A percentile compares a stretch with the other conserved stretches of the same genome.
These are phyloP conservation scores for Lodderomyces metapsilosis DNA, from an alignment of 1,139 yeast species.

Conservation along the genomic window DNA sequence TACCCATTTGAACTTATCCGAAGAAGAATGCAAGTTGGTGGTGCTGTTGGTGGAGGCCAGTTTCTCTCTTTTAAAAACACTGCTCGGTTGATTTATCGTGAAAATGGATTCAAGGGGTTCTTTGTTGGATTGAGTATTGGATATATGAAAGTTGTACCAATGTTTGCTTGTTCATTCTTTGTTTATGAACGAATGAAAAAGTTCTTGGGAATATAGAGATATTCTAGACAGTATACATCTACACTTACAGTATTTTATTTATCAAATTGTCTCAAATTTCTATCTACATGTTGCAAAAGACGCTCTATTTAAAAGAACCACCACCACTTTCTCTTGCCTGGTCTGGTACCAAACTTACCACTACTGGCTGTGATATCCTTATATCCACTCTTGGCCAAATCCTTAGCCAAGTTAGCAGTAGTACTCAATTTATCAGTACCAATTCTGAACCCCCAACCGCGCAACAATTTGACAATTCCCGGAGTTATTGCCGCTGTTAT, in stretches of 20 bases:
- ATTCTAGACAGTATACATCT: background rate
- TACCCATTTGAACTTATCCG: conserved; percentile 96
- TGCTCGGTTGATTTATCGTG: conserved; percentile 58
- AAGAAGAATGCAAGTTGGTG: conserved; percentile 95
- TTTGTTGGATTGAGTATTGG: conserved; percentile 95
- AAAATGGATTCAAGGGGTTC: conserved; percentile 80
- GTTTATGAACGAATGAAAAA: conserved; percentile 87
- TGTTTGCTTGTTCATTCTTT: conserved; percentile 95
- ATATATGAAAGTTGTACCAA: conserved; percentile 90
- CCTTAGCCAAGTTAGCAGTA: conserved; percentile 28
- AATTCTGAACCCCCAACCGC: conserved; percentile 78
- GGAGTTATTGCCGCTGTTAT: conserved; percentile 94
- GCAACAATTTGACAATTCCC: conserved; percentile 59
- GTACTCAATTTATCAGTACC: conserved; percentile 49
- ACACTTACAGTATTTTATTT: background rate
- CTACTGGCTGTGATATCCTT: conserved; percentile 38
- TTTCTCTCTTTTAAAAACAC: conserved; percentile 55
- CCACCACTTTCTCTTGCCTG: conserved; percentile 57
- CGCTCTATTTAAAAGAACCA: conserved; percentile 47
- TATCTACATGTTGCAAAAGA: background rate
- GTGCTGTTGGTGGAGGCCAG: conserved; percentile 65
- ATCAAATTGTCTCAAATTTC: background rate
- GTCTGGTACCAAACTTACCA: conserved; percentile 52
- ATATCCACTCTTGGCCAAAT: conserved; percentile 16
- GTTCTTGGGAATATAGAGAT: conserved; percentile 52